Base-by-base conservation (phyloP, 495 filamentous ascomycete genomes). In the Xylaria scruposa region DNA sequence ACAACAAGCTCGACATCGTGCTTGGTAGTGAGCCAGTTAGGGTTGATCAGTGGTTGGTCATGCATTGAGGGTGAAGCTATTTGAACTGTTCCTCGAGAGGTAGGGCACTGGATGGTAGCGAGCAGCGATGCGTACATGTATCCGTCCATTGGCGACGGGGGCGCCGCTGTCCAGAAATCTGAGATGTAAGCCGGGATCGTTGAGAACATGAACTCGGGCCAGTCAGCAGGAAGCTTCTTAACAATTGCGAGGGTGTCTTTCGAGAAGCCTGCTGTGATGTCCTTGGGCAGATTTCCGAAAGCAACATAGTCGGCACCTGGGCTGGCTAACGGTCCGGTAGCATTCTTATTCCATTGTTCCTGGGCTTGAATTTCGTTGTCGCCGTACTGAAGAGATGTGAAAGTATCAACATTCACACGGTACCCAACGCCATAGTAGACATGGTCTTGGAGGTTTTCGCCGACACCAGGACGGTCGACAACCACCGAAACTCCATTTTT, bases 131-230 rank as follows among this genome's bases (percentile, higher is more conserved):
- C 82, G 70, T 88, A 88, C 12, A 88, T 82, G 15, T 79, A 82
- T 1, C 82, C 83, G 64, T 82, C 80, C 10, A 65, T 54, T 0
- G 85, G 60, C 3, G 36, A 76, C 29, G 67, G 68, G 79, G 73
- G 74, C 76, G 26, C 31, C 36, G 26, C 72, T 19, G 24, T 65
- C 26, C 29, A 88, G 47, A 42, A 63, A 12, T 63, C 60, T 5
- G 36, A 40, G 7, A 63, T 63, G 13, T 42, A 63, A 5, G 60
- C 60, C 12, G 60, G 60, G 36, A 63, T 40, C 7, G 60, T 42
- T 40, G 66, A 44, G 17, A 82, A 88, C 76, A 90, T 87, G 29
- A 88, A 75, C 33, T 90, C 88, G 6, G 89, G 89, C 88, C 88
- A 90, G 74, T 91, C 87, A 0, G 64, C 51, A 0, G 88, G 82